A percentile compares a stretch with the other conserved stretches of the same genome.
Evolutionary conservation across 805 yeast species (phyloP).

Genomic region (Lipomyces yamanashiensis): DNA sequence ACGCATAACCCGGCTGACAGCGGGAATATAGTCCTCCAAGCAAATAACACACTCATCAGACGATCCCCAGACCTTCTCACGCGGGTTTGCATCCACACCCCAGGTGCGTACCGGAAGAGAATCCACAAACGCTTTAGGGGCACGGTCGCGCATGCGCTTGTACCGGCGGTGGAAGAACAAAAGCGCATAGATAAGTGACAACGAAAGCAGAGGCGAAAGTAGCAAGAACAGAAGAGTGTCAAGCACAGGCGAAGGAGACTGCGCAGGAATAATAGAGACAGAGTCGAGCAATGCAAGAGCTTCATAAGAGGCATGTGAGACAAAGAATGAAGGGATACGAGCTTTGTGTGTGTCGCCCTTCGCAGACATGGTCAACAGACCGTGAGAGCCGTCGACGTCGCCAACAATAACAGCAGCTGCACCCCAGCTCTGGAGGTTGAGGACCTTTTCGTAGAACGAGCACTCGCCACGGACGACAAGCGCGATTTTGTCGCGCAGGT

Average conservation of each 20-base stretch:
- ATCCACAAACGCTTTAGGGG: slow-evolving; percentile 47
- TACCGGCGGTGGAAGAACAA: slow-evolving; percentile 46
- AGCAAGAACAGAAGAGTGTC: slow-evolving; percentile 47
- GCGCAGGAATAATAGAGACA: slow-evolving; percentile 38
- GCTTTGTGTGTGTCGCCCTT: slow-evolving; percentile 52
- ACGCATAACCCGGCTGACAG: slow-evolving; percentile 54
- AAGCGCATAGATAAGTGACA: slow-evolving; percentile 46
- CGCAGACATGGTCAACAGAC: slow-evolving; percentile 61
- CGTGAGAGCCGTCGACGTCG: slow-evolving; percentile 54
- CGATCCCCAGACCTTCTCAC: slow-evolving; percentile 48
- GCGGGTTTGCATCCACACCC: slow-evolving; percentile 36
- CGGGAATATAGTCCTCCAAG: slow-evolving; percentile 56
- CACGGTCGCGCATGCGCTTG: slow-evolving; percentile 45
- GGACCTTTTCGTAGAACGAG: slow-evolving; percentile 59
- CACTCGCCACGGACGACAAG: slow-evolving; percentile 57
- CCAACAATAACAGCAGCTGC: slow-evolving; percentile 63
- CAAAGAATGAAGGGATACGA: slow-evolving; percentile 57
- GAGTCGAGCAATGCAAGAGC: slow-evolving; percentile 29
- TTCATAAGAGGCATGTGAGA: slow-evolving; percentile 52
- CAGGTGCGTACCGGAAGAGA: slow-evolving; percentile 47
- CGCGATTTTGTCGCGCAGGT: slow-evolving; percentile 44
- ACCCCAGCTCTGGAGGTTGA: slow-evolving; percentile 51
- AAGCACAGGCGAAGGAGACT: slow-evolving; percentile 44
- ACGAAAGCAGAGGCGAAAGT: slow-evolving; percentile 49
- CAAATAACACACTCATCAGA: slow-evolving; percentile 65